Evolutionary conservation across 108 stramenopile genomes (phyloP).

Genomic region (Fragilaria radians): DNA sequence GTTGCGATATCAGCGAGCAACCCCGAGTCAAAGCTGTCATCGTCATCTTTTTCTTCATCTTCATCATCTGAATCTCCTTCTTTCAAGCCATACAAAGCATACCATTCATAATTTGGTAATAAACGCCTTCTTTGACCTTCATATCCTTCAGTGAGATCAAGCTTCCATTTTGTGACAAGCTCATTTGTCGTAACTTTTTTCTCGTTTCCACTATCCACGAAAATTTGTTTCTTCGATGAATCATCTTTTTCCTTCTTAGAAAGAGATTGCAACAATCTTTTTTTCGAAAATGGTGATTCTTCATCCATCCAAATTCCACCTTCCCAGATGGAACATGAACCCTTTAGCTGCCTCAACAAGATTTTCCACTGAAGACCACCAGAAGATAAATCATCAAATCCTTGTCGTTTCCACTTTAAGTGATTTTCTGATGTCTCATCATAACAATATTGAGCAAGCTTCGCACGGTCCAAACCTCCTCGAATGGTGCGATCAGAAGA

Average conservation of each 20-base stretch:
- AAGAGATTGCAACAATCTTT: slow-evolving; percentile 18
- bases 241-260: background rate
- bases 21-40: background rate
- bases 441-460: slow-evolving; percentile 56
- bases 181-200: slow-evolving; percentile 16
- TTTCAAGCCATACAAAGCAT: slow-evolving; percentile 82
- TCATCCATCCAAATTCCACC: slow-evolving; percentile 43
- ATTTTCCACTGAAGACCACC: slow-evolving; percentile 87
- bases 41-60: slow-evolving; percentile 13
- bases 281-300: slow-evolving; percentile 31
- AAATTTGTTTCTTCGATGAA: slow-evolving; percentile 3
- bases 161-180: slow-evolving; percentile 64
- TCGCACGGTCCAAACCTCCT: slow-evolving; percentile 67
- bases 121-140: slow-evolving; percentile 77
- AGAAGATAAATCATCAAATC: slow-evolving; percentile 83
- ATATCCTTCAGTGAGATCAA: slow-evolving; percentile 82
- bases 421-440: slow-evolving; percentile 75
- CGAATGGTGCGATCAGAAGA: slow-evolving; percentile 71
- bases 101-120: slow-evolving; percentile 87
- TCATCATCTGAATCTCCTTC: slow-evolving; percentile 24
- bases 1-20: too few relatives aligned
- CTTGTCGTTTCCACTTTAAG: slow-evolving; percentile 81
- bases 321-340: slow-evolving; percentile 83
- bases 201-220: slow-evolving; percentile 15
- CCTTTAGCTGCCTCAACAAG: slow-evolving; percentile 73